A percentile compares a stretch with the other conserved stretches of the same genome.
Evolutionary conservation across 805 yeast species (phyloP).

Genomic region (Ogataea degrootiae): DNA sequence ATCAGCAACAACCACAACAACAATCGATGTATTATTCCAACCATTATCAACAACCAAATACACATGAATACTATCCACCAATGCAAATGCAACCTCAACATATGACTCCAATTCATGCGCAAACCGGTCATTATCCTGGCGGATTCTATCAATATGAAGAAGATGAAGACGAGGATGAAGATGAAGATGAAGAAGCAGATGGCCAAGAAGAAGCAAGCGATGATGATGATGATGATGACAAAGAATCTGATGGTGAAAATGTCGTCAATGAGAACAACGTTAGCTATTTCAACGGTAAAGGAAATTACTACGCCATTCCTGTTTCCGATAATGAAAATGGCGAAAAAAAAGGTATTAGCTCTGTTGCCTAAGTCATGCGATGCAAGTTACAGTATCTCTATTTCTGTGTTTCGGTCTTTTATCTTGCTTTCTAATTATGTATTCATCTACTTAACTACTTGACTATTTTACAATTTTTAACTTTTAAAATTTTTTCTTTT

Average conservation of each 20-base stretch:
- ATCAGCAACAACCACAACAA: not conserved
- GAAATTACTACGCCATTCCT: constrained; percentile 3
- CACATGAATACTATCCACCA: not conserved
- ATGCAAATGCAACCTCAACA: not conserved
- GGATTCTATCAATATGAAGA: not conserved
- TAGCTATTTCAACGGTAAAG: constrained; percentile 6
- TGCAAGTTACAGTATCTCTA: no score
- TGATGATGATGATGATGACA: not conserved
- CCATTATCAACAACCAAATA: not conserved
- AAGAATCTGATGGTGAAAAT: not conserved
- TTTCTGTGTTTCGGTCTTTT: no score
- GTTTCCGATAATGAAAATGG: not conserved
- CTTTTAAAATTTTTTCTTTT: no score
- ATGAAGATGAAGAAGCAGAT: not conserved
- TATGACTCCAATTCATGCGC: not conserved
- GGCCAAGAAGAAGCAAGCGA: not conserved
- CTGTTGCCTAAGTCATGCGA: no score
- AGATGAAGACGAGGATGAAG: not conserved
- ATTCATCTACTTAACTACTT: no score
- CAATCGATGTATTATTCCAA: constrained; percentile 1
- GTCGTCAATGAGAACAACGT: constrained; percentile 4
- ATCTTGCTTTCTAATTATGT: no score
- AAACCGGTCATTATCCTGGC: not conserved
- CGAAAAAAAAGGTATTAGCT: not conserved
- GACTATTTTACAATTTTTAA: no score